These are phyloP conservation scores for Boechera divaricarpa DNA, from an alignment of 345 rosid species.

Conservation along the genomic window DNA sequence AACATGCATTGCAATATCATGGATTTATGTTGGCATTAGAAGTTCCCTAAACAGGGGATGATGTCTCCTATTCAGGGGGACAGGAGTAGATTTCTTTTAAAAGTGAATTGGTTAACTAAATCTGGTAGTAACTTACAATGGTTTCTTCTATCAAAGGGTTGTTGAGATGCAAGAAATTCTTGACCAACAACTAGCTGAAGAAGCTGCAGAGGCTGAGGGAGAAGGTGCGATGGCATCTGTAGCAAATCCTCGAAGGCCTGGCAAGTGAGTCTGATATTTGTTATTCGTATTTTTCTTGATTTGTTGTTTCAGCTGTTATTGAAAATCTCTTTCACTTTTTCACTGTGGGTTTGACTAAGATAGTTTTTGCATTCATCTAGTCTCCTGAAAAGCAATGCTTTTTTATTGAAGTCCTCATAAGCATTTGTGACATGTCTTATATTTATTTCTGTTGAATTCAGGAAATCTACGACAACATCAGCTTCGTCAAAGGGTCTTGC, in stretches of 20 bases:
- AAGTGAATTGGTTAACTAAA: not conserved
- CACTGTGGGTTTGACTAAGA: conserved; percentile 3
- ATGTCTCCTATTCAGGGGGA: conserved; percentile 8
- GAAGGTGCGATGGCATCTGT: conserved; percentile 88
- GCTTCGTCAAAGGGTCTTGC: conserved; percentile 66
- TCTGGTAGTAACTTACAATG: conserved; percentile 28
- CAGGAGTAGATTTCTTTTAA: not conserved
- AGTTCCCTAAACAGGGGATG: conserved; percentile 21
- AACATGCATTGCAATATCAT: conserved; percentile 24
- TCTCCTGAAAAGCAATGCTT: conserved; percentile 8
- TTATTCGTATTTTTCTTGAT: conserved; percentile 26
- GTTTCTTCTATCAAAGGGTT: conserved; percentile 59
- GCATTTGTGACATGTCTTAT: conserved; percentile 22
- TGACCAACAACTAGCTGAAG: conserved; percentile 97
- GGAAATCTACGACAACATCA: conserved; percentile 62
- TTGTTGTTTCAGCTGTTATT: conserved; percentile 14
- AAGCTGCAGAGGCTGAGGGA: conserved; percentile 99
- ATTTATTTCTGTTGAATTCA: conserved; percentile 43
- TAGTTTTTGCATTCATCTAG: conserved; percentile 13
- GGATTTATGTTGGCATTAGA: conserved; percentile 22
- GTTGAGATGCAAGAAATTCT: conserved; percentile 99
- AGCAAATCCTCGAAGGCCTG: conserved; percentile 90
- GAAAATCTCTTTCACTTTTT: conserved; percentile 19
- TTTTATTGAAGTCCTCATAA: conserved; percentile 11
- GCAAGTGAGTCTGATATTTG: conserved; percentile 60